A percentile compares a stretch with the other conserved stretches of the same genome.
phyloP scores from a whole-genome alignment of 805 yeast species.

The Ogataea salicorniae region DNA sequence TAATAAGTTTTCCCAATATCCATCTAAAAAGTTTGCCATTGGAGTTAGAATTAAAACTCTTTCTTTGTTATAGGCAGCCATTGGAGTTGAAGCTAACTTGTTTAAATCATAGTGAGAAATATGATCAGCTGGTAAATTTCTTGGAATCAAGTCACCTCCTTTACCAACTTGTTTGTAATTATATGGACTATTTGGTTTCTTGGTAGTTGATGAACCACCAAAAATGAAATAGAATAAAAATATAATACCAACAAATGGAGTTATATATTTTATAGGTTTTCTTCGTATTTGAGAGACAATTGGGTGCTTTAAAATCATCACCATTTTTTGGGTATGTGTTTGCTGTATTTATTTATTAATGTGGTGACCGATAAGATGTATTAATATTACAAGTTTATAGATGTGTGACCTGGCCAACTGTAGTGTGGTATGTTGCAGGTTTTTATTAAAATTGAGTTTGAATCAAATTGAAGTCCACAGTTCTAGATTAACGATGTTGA shows the following conservation, averaged over 20 bases:
- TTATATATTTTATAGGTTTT: slow-evolving; percentile 45
- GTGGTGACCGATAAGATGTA: no score
- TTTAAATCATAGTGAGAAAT: slow-evolving; percentile 83
- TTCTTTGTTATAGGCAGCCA: slow-evolving; percentile 72
- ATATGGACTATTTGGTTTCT: slow-evolving; percentile 24
- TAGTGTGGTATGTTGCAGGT: no score
- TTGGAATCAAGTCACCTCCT: slow-evolving; percentile 52
- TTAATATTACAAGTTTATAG: no score
- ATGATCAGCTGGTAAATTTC: slow-evolving; percentile 64
- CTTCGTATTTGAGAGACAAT: slow-evolving; percentile 54
- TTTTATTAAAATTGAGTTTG: no score
- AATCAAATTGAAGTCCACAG: no score
- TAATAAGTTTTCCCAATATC: slow-evolving; percentile 83
- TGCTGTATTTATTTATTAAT: no score
- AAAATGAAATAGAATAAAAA: slow-evolving; percentile 39
- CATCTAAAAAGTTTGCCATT: slow-evolving; percentile 76
- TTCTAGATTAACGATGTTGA: no score
- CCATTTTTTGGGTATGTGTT: not conserved
- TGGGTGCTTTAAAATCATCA: slow-evolving; percentile 14
- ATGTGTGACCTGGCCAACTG: no score
- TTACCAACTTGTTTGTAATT: slow-evolving; percentile 38
- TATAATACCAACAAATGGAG: slow-evolving; percentile 40
- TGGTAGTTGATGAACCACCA: slow-evolving; percentile 26
- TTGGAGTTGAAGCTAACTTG: slow-evolving; percentile 62
- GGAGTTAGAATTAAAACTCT: slow-evolving; percentile 86